Percentiles rank a stretch among this genome's conserved stretches.
These are phyloP conservation scores for Biscogniauxia mediterranea DNA, from an alignment of 2,329 filamentous ascomycete species.

Conservation along the genomic window DNA sequence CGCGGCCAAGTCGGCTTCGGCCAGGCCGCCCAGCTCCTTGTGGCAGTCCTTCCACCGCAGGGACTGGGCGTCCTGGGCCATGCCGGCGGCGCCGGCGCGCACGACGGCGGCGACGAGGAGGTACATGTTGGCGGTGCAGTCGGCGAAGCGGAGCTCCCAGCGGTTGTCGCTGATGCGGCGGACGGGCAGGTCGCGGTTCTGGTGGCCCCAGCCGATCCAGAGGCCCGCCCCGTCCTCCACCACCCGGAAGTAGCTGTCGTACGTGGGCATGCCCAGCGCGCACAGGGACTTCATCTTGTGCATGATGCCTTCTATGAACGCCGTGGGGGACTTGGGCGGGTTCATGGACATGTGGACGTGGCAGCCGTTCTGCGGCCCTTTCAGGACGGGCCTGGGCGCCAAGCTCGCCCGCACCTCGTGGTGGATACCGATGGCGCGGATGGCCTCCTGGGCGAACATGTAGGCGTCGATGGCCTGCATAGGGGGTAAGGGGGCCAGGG, in stretches of 20 bases:
- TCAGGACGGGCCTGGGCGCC: constrained; percentile 3
- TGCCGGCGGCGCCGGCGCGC: constrained; percentile 1
- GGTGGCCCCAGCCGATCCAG: constrained; percentile 11
- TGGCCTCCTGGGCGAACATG: constrained; percentile 10
- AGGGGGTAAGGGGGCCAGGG: constrained; percentile 3
- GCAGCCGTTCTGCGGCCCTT: constrained; percentile 6
- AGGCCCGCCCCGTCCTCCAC: constrained; percentile 2
- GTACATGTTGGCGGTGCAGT: constrained; percentile 6
- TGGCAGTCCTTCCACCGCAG: constrained; percentile 9
- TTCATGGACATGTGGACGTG: constrained; percentile 8
- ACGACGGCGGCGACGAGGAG: constrained; percentile 3
- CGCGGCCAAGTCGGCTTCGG: background rate
- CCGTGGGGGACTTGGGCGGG: background rate
- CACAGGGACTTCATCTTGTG: constrained; percentile 9
- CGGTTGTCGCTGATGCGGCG: constrained; percentile 1
- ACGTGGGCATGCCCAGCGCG: constrained; percentile 11
- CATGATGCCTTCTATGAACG: constrained; percentile 7
- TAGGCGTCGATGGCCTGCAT: constrained; percentile 8
- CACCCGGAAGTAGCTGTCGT: constrained; percentile 8
- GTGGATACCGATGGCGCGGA: constrained; percentile 8
- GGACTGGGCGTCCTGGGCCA: background rate
- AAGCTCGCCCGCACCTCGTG: constrained; percentile 7
- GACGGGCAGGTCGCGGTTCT: constrained; percentile 10
- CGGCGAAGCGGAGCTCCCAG: constrained; percentile 11
- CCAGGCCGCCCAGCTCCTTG: background rate